Conservation (phyloP, 225 moss, liverwort and hornwort species). For the Marchantia polymorpha region DNA sequence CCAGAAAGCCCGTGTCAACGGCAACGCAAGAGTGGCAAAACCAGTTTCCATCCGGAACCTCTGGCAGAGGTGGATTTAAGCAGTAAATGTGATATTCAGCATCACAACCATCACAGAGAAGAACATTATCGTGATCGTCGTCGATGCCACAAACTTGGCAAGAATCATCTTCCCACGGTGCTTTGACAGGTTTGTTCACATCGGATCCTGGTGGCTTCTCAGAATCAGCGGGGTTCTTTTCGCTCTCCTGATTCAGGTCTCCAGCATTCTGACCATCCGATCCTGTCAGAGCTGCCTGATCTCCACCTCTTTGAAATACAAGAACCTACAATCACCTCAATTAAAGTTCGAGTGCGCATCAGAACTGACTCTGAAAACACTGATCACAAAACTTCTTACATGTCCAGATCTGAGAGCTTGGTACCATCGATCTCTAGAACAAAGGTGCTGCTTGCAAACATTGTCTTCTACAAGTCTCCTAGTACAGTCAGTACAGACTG, state of each 20-base stretch:
- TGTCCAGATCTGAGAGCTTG: neutral
- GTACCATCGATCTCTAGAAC: neutral
- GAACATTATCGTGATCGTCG: constrained; percentile 96
- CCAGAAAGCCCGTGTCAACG: constrained; percentile 80
- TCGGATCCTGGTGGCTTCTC: constrained; percentile 42
- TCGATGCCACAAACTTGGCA: constrained; percentile 96
- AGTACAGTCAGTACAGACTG: neutral
- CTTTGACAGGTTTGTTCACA: constrained; percentile 69
- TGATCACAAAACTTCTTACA: neutral
- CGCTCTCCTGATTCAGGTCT: constrained; percentile 7
- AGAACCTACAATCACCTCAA: constrained; percentile 30
- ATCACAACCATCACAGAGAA: constrained; percentile 96
- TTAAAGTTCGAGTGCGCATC: neutral
- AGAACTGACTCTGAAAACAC: neutral
- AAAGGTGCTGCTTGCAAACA: neutral
- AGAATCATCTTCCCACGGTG: constrained; percentile 98
- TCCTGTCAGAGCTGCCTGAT: constrained; percentile 25
- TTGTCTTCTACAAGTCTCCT: neutral
- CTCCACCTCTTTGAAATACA: constrained; percentile 43
- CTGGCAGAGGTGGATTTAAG: constrained; percentile 79
- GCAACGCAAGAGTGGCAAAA: constrained; percentile 92
- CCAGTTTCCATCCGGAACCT: constrained; percentile 98
- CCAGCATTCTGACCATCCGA: constrained; percentile 23
- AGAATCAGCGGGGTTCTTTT: constrained; percentile 22
- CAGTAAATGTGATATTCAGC: constrained; percentile 98